Evolutionary conservation across 768 basidiomycete genomes (phyloP).

Genomic region (Leccinum subgranulosum): DNA sequence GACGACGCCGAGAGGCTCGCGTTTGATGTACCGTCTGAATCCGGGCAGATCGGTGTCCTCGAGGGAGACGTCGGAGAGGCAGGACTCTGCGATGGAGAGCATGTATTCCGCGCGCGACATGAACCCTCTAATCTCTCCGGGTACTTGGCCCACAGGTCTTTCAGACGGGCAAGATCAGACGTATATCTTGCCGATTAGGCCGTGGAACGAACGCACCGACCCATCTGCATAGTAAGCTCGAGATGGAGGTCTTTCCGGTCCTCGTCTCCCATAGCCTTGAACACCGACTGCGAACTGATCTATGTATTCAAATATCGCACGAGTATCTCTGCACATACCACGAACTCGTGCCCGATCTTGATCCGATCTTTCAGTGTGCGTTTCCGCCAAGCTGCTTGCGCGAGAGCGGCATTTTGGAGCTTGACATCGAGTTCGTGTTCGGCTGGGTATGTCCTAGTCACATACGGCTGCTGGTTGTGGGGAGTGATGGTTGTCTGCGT

Average conservation of each 20-base stretch:
- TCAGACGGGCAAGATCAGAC: background rate
- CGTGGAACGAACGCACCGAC: conserved; percentile 54
- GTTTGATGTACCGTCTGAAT: conserved; percentile 79
- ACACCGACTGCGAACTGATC: conserved; percentile 41
- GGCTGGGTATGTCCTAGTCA: conserved; percentile 57
- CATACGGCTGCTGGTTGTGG: conserved; percentile 65
- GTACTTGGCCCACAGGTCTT: conserved; percentile 75
- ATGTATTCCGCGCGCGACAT: conserved; percentile 82
- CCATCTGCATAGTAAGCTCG: conserved; percentile 90
- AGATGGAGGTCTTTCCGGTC: conserved; percentile 48
- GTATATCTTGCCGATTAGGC: background rate
- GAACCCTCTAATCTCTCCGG: conserved; percentile 79
- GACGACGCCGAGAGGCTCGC: conserved; percentile 82
- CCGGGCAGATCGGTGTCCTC: conserved; percentile 79
- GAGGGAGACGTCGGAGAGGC: conserved; percentile 72
- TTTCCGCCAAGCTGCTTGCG: conserved; percentile 74
- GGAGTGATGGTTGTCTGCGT: conserved; percentile 83
- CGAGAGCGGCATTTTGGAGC: conserved; percentile 54
- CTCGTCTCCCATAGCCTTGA: conserved; percentile 42
- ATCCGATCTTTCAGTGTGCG: conserved; percentile 61
- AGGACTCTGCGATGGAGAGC: conserved; percentile 74
- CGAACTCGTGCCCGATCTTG: conserved; percentile 67
- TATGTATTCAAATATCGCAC: background rate
- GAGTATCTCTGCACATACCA: conserved; percentile 41
- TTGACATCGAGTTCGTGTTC: conserved; percentile 55